phyloP scores from a whole-genome alignment of 768 basidiomycete species.

The Erythrobasidium yunnanense region DNA sequence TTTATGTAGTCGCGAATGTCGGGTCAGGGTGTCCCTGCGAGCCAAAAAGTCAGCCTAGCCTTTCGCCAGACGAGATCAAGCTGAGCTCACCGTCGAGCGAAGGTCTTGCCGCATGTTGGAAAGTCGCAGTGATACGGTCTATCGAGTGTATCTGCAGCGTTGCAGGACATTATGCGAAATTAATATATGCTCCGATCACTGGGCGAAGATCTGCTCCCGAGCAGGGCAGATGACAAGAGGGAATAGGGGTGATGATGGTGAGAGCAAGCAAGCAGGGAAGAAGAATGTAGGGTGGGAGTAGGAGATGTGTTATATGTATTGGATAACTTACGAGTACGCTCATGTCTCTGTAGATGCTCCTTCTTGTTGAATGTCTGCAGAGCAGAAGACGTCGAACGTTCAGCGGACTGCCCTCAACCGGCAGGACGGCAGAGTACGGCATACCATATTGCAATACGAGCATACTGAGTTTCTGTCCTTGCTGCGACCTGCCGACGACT shows the following conservation, averaged over 20 bases:
- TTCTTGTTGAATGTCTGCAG: constrained; percentile 33
- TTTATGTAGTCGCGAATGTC: constrained; percentile 34
- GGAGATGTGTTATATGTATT: not conserved
- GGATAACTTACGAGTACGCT: constrained; percentile 33
- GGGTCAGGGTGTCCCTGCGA: constrained; percentile 37
- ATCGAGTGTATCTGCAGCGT: constrained; percentile 36
- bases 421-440: no score
- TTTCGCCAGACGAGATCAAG: not conserved
- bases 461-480: constrained; percentile 6
- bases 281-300: not conserved
- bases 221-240: not conserved
- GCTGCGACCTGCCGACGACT: not conserved
- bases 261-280: not conserved
- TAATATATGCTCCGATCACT: no score
- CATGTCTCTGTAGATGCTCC: constrained; percentile 37
- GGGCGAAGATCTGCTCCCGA: no score
- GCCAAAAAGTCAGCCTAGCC: not conserved
- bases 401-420: no score
- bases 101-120: constrained; percentile 35
- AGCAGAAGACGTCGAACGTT: not conserved
- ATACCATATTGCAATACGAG: constrained; percentile 18
- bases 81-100: constrained; percentile 35
- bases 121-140: constrained; percentile 34
- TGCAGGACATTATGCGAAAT: no score
- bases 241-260: not conserved